Evolutionary conservation across 352 stramenopile species (phyloP).

Genomic region (Globisporangium sylvaticum): DNA sequence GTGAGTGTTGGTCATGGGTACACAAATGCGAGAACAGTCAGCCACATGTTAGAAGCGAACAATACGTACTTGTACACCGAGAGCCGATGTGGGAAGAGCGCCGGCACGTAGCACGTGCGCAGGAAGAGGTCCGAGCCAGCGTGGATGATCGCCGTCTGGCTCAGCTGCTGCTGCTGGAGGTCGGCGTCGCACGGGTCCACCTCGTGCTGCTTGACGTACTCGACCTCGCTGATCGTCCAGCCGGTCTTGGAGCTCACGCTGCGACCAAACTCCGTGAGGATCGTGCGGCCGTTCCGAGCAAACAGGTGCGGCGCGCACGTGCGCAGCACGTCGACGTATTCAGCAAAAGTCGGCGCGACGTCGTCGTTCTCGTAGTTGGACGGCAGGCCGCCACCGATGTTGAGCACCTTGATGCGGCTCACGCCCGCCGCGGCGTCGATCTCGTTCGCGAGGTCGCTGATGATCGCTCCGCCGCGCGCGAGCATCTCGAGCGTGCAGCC

Average conservation of each 20-base stretch:
- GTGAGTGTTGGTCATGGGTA: slow-evolving; percentile 1
- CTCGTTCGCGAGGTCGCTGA: slow-evolving; percentile 83
- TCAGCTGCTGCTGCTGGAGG: slow-evolving; percentile 18
- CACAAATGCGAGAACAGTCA: not conserved
- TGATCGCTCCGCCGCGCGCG: slow-evolving; percentile 56
- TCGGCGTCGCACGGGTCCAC: not conserved
- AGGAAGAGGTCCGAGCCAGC: slow-evolving; percentile 89
- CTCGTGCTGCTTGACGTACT: slow-evolving; percentile 85
- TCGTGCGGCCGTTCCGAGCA: slow-evolving; percentile 57
- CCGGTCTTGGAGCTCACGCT: slow-evolving; percentile 83
- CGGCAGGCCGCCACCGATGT: slow-evolving; percentile 90
- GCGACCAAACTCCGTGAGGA: slow-evolving; percentile 92
- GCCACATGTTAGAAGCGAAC: not conserved
- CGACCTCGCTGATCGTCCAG: slow-evolving; percentile 85
- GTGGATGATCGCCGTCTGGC: slow-evolving; percentile 84
- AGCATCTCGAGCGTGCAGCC: slow-evolving; percentile 85
- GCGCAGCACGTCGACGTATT: slow-evolving; percentile 81
- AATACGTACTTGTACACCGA: slow-evolving; percentile 72
- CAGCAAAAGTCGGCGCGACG: slow-evolving; percentile 65
- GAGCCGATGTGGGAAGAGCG: slow-evolving; percentile 75
- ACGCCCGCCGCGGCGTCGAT: slow-evolving; percentile 64
- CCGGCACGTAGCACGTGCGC: slow-evolving; percentile 80
- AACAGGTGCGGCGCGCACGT: slow-evolving; percentile 78
- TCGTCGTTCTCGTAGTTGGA: slow-evolving; percentile 85
- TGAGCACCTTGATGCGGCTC: slow-evolving; percentile 78